Percentiles rank a stretch among this genome's conserved stretches.
Evolutionary conservation across 129 eudicot genomes (phyloP).

Genomic region (Ambrosia artemisiifolia): DNA sequence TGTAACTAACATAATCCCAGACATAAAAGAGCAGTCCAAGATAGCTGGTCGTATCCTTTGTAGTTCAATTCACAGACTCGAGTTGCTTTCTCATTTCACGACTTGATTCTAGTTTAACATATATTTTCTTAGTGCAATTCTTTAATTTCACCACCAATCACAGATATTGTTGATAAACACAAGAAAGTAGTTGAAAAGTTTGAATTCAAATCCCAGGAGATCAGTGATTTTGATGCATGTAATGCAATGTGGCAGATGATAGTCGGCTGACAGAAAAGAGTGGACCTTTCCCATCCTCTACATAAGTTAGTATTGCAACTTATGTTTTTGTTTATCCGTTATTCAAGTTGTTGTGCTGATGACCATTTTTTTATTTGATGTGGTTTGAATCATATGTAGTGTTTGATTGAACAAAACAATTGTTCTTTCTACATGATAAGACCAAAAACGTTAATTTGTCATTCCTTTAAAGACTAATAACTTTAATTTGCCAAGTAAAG

Average conservation of each 20-base stretch:
- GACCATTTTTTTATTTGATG: too few relatives aligned
- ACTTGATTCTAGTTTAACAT: constrained; percentile 1
- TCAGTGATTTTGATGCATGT: constrained; percentile 50
- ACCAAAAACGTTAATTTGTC: too few relatives aligned
- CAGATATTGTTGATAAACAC: constrained; percentile 70
- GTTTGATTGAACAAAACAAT: too few relatives aligned
- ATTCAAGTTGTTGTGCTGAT: not conserved
- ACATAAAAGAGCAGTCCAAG: constrained; percentile 45
- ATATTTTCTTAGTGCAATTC: constrained; percentile 22
- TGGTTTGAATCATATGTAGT: too few relatives aligned
- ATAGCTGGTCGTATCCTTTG: constrained; percentile 85
- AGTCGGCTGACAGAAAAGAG: constrained; percentile 17
- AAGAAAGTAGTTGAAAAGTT: constrained; percentile 63
- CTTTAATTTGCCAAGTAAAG: too few relatives aligned
- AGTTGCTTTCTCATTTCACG: not conserved
- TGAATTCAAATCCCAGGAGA: constrained; percentile 50
- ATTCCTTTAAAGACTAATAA: too few relatives aligned
- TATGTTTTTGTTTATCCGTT: not conserved
- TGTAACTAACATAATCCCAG: constrained; percentile 63
- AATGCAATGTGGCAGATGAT: constrained; percentile 76
- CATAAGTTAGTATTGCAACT: not conserved
- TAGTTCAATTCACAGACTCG: not conserved
- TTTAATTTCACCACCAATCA: constrained; percentile 22
- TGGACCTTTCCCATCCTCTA: not conserved
- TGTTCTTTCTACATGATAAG: too few relatives aligned